Evolutionary conservation across 352 stramenopile species (phyloP), one percentile per base, ranked within the genome.

Genomic region (Phytophthora quininea): DNA sequence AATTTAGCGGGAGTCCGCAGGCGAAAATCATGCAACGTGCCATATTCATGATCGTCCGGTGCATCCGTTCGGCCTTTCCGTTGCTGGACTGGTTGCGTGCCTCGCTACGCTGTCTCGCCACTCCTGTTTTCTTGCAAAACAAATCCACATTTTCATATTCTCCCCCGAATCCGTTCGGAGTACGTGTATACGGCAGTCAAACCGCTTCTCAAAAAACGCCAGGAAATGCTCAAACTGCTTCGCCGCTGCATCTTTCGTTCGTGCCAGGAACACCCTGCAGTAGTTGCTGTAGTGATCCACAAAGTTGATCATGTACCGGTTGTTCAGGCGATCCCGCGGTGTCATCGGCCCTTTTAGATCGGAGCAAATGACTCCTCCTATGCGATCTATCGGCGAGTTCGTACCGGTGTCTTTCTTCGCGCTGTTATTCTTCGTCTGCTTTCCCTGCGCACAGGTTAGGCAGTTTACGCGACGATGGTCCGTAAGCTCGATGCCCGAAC

Each of bases 131-230:
- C 8, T 61, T 12, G 30, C 66, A 79, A 38, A 78, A 76, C 1
- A 79, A 30, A 24, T 77, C 65, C 0, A 71, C 40, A 29, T 62
- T 71, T 7, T n/a, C 6, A 47, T 73, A 79, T 55, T 82, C 70
- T 0, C 59, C 61, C 64, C 64, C 0, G 58, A 58, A 32, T 79
- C 62, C 0, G 59, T 65, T 1, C 51, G 10, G 0, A 69, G 48
- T 1, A 63, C 53, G 10, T 63, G 62, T 1, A 69, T 30, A 2
- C 14, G 49, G 55, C 54, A 63, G 5, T 46, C 19, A 9, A 69
- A 59, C 3, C 32, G n/a, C 19, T 42, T 54, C 53, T 61, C 54
- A 48, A 58, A 61, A 32, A 64, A 59, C 4, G 31, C n/a, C 6
- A 69, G 15, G 19, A 70, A 61, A n/a, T 64, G 14, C 2, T 37